A percentile compares a stretch with the other conserved stretches of the same genome.
These are phyloP conservation scores for Rhynchosporium graminicola DNA, from an alignment of 2,329 filamentous ascomycete genomes.

Conservation along the genomic window DNA sequence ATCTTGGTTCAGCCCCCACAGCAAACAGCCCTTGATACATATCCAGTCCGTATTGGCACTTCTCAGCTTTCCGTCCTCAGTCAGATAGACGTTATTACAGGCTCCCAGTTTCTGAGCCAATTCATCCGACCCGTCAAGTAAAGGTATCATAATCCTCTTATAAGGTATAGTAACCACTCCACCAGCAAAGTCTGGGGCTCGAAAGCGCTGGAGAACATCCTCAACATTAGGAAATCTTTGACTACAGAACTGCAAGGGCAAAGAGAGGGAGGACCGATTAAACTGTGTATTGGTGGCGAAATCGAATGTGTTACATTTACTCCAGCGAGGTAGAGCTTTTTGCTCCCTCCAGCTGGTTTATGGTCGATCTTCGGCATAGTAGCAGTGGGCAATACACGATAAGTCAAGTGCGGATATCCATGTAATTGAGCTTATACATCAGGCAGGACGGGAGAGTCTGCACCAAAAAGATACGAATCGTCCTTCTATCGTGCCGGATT, in stretches of 20 bases:
- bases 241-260: conserved; percentile 43
- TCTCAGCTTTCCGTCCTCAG: conserved; percentile 54
- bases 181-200: conserved; percentile 62
- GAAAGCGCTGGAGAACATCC: conserved; percentile 48
- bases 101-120: conserved; percentile 72
- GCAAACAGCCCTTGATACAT: conserved; percentile 64
- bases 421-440: too few relatives aligned
- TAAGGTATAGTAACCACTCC: conserved; percentile 79
- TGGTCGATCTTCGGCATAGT: too few relatives aligned
- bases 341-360: neutral
- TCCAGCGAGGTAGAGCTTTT: conserved; percentile 43
- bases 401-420: too few relatives aligned
- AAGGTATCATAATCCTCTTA: conserved; percentile 72
- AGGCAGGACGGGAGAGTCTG: too few relatives aligned
- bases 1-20: conserved; percentile 53
- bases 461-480: too few relatives aligned
- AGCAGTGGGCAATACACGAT: too few relatives aligned
- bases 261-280: conserved; percentile 41
- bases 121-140: conserved; percentile 70
- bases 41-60: conserved; percentile 81
- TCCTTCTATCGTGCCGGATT: too few relatives aligned
- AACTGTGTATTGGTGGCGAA: conserved; percentile 45
- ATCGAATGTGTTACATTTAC: conserved; percentile 46
- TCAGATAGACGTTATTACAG: conserved; percentile 72
- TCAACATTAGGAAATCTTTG: conserved; percentile 42